Base-by-base conservation (phyloP, 352 stramenopile species). In the Halophytophthora polymorphica region DNA sequence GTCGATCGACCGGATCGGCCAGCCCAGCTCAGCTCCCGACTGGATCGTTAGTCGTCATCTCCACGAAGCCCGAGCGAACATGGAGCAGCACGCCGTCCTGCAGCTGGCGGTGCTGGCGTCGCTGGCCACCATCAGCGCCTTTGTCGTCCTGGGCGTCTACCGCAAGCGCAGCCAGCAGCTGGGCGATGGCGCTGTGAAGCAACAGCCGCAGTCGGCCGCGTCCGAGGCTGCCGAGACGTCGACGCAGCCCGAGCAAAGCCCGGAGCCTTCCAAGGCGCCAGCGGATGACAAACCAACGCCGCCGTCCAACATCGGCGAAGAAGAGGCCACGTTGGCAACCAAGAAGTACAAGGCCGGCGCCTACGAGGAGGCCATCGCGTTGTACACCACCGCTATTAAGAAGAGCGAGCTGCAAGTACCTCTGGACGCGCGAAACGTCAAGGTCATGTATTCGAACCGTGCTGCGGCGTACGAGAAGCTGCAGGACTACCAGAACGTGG, bases 391-490 rank as follows among this genome's bases (percentile, higher is more conserved):
- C 0, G 82, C 82, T 21, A 92, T 92, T 58, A 52, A 55, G 8
- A 73, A 83, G 47, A 79, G 70, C 51, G 78, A 88, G 57, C 42
- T 61, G n/a, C 54, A 71, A 8, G 62, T 75, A 49, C 74, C 78
- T 10, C 56, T 85, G 33, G 78, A 91, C 53, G 66, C 65, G 43
- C 74, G 77, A 53, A 90, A 92, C 65, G 59, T 92, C 23, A 92
- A 92, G 53, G 82, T 92, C 53, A 90, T 92, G 78, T 92, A 83
- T 59, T 88, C 82, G 52, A 92, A 92, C 68, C 77, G 82, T 28
- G 82, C 79, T 0, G 78, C 82, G 2, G 79, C 82, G 29, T 88
- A 83, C 51, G 82, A 92, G 45, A 75, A 78, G 44, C 65, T 92
- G 15, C 63, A 80, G 48, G 69, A 88, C 63, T 69, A 84, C 53